These are phyloP conservation scores for Magnaporthiopsis rhizophila DNA, from an alignment of 2,329 filamentous ascomycete species.

Conservation along the genomic window DNA sequence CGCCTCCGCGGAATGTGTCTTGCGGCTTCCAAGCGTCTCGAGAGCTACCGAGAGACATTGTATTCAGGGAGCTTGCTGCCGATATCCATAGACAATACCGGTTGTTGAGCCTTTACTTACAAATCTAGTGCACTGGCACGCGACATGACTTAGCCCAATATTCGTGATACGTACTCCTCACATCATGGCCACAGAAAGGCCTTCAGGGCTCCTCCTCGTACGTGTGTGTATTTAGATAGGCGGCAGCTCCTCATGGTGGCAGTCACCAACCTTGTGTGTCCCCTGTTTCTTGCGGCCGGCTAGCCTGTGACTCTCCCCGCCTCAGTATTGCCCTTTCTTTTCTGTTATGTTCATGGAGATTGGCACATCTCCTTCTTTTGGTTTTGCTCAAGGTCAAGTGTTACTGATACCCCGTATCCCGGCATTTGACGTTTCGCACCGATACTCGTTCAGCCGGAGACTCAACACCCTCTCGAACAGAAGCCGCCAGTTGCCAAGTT, in stretches of 20 bases:
- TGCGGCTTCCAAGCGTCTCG: background rate
- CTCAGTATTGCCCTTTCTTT: background rate
- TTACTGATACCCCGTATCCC: too few species aligned
- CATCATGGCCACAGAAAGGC: background rate
- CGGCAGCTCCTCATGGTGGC: too few species aligned
- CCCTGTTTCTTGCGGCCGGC: too few species aligned
- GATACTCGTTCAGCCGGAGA: too few species aligned
- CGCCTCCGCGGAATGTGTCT: too few species aligned
- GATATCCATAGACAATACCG: background rate
- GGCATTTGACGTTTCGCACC: background rate
- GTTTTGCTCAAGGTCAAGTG: background rate
- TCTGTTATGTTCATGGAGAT: background rate
- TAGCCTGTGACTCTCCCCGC: too few species aligned
- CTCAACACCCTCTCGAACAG: background rate
- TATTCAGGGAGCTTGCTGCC: background rate
- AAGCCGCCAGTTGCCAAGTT: background rate
- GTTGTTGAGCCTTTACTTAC: too few species aligned
- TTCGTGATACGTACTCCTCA: background rate
- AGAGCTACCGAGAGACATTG: background rate
- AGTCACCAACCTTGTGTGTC: too few species aligned
- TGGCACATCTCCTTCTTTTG: background rate
- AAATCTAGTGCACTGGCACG: background rate
- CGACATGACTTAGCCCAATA: background rate
- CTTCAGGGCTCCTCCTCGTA: too few species aligned
- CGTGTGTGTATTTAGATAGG: too few species aligned